Conservation (phyloP, 441 rosid species). For the Croton setiger region DNA sequence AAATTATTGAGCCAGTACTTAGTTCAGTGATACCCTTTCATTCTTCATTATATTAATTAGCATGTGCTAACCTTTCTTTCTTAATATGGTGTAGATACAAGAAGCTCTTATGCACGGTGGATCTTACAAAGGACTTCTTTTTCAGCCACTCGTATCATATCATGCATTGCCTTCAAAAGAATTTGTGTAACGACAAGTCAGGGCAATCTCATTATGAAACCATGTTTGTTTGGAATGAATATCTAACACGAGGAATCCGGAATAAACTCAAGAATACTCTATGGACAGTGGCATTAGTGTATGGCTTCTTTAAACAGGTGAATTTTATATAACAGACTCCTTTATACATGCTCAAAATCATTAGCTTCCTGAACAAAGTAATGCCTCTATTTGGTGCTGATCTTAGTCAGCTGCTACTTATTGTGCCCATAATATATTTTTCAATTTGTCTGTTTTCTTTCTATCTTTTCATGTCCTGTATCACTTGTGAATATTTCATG, state of each 20-base stretch:
- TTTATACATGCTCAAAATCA: not conserved
- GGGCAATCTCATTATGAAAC: slow-evolving; percentile 69
- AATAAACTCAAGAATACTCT: slow-evolving; percentile 69
- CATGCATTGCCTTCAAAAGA: slow-evolving; percentile 91
- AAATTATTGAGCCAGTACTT: slow-evolving; percentile 2
- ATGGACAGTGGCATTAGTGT: slow-evolving; percentile 96
- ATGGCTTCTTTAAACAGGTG: slow-evolving; percentile 99
- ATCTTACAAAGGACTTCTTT: slow-evolving; percentile 96
- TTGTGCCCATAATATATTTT: not conserved
- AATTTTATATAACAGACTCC: slow-evolving; percentile 18
- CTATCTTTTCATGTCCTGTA: not conserved
- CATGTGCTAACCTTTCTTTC: slow-evolving; percentile 20
- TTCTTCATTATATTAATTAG: slow-evolving; percentile 16
- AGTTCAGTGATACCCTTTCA: not conserved
- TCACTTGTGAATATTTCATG: no score
- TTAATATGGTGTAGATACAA: slow-evolving; percentile 70
- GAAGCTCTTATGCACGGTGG: slow-evolving; percentile 88
- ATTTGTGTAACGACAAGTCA: slow-evolving; percentile 55
- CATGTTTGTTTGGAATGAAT: slow-evolving; percentile 99
- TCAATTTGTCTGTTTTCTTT: not conserved
- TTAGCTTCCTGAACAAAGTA: not conserved
- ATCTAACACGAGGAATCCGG: slow-evolving; percentile 82
- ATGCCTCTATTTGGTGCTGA: not conserved
- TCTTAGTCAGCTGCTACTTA: not conserved
- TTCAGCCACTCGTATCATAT: slow-evolving; percentile 95